Evolutionary conservation across 1,284 basidiomycete genomes (phyloP).

Genomic region (Leccinum huronense): DNA sequence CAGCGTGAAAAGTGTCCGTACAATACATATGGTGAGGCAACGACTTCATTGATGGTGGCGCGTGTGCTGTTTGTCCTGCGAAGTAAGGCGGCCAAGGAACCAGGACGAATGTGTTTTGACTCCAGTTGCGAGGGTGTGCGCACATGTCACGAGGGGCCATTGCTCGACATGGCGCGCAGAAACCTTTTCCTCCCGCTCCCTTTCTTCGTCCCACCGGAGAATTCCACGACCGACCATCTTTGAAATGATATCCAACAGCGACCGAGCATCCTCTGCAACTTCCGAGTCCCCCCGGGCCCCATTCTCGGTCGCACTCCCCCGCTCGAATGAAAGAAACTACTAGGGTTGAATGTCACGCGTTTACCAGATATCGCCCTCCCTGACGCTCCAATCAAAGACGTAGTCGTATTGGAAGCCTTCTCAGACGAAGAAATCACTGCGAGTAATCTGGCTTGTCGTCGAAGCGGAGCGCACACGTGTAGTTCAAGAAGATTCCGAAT

Average conservation of each 20-base stretch:
- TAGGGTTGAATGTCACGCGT: slow-evolving; percentile 36
- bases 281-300: slow-evolving; percentile 50
- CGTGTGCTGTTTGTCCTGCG: slow-evolving; percentile 24
- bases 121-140: slow-evolving; percentile 23
- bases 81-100: slow-evolving; percentile 23
- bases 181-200: slow-evolving; percentile 27
- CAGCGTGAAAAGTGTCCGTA: slow-evolving; percentile 66
- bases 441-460: slow-evolving; percentile 99
- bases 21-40: slow-evolving; percentile 43
- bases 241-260: slow-evolving; percentile 42
- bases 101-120: slow-evolving; percentile 10
- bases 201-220: slow-evolving; percentile 19
- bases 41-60: slow-evolving; percentile 30
- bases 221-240: slow-evolving; percentile 38
- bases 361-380: slow-evolving; percentile 76
- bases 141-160: slow-evolving; percentile 24
- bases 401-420: slow-evolving; percentile 99
- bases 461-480: slow-evolving; percentile 74
- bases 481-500: slow-evolving; percentile 83
- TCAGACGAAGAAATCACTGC: slow-evolving; percentile 94
- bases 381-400: slow-evolving; percentile 96
- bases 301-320: slow-evolving; percentile 59
- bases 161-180: slow-evolving; percentile 46
- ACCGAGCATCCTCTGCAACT: slow-evolving; percentile 52
- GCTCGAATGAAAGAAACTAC: slow-evolving; percentile 45